These are phyloP conservation scores for Pseudogymnoascus destructans DNA, from an alignment of 2,329 filamentous ascomycete genomes.

Conservation along the genomic window DNA sequence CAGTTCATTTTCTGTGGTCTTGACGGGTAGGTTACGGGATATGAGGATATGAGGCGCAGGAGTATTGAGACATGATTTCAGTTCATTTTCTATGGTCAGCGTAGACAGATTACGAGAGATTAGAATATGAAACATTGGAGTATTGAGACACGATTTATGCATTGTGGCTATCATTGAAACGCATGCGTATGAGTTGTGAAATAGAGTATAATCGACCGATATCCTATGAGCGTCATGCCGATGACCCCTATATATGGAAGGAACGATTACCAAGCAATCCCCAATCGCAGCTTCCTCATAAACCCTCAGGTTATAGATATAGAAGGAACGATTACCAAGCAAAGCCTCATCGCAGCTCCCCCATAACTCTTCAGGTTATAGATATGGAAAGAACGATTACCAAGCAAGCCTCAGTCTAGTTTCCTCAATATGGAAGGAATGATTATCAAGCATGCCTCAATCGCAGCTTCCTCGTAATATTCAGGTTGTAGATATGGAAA, in stretches of 20 bases:
- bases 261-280: background rate
- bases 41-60: background rate
- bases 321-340: background rate
- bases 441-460: background rate
- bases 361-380: too few relatives aligned
- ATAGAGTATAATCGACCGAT: background rate
- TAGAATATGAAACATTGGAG: background rate
- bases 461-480: background rate
- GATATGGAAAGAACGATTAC: background rate
- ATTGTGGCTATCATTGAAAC: background rate
- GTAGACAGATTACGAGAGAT: background rate
- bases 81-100: background rate
- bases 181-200: background rate
- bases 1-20: background rate
- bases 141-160: background rate
- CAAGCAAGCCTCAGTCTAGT: background rate
- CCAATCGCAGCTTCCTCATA: background rate
- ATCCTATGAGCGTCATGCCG: background rate
- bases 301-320: too few relatives aligned
- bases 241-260: background rate
- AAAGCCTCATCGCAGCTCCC: background rate
- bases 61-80: background rate
- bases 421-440: background rate
- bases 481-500: background rate
- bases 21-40: background rate